Base-by-base conservation (phyloP, 2,329 filamentous ascomycete genomes). In the Aureobasidium sp. region DNA sequence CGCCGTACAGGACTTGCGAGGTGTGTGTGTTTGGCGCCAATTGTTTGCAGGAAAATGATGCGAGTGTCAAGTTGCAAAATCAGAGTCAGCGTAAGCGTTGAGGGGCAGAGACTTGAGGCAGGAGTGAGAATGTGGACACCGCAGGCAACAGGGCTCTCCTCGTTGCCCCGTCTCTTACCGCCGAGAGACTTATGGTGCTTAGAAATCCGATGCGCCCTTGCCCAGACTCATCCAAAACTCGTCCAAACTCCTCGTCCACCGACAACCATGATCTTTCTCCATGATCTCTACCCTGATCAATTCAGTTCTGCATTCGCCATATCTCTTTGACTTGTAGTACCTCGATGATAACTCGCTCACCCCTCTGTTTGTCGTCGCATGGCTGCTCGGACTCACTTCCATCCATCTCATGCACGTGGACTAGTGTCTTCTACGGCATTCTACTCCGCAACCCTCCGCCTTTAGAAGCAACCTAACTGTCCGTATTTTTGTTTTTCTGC, bases 71-170 rank as follows among this genome's bases (percentile, higher is more conserved):
- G 8, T 48, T 32, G 42, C 20, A 26, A 58, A 42, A n/a, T 48
- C 20, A n/a, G 26, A 37, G 20, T 58, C 39, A 29, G 41, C 53
- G 39, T 8, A 44, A 39, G 39, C 20, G 53, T 57, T 57, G 53
- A 55, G 51, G 53, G 41, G 37, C 53, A 46, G 41, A 46, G 26
- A 58, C 42, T 29, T 23, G 41, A 26, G 55, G 55, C 55, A 47
- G 29, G 55, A 58, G 55, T n/a, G 42, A 46, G 39, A 58, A 58
- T 47, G 55, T 47, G 34, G 55, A 58, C 55, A 58, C 55, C 55
- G 55, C 55, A 58, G 55, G 55, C 55, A 46, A 26, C 41, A 58
- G 41, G 27, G 23, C 55, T 26, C 55, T 27, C 20, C n/a, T 32
- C 37, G 20, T 29, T 42, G 51, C 37, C 37, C 27, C 55, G 55